phyloP scores from a whole-genome alignment of 2,329 filamentous ascomycete genomes.

The Akanthomyces dipterigenus region DNA sequence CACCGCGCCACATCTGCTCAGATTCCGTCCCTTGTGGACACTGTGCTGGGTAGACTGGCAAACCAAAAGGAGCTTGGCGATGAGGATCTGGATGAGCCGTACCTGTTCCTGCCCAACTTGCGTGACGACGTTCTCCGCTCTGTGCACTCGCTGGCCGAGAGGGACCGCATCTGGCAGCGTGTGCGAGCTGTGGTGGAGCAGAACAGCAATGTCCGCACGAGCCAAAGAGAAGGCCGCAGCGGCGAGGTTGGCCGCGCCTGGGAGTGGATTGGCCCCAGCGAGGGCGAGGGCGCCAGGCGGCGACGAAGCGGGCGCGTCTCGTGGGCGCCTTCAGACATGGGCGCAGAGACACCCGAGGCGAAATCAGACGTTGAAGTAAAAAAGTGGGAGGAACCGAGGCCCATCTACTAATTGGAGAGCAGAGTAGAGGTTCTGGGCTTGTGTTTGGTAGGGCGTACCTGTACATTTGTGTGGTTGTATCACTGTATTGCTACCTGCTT shows the following conservation, averaged over 20 bases:
- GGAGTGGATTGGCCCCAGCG: conserved; percentile 61
- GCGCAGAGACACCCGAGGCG: conserved; percentile 27
- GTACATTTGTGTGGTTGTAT: conserved; percentile 9
- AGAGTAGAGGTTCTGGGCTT: not conserved
- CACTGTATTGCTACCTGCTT: not conserved
- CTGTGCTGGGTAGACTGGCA: conserved; percentile 77
- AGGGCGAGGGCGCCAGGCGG: conserved; percentile 37
- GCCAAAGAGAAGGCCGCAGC: conserved; percentile 60
- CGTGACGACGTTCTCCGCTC: conserved; percentile 83
- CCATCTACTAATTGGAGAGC: conserved; percentile 29
- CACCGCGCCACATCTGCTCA: conserved; percentile 60
- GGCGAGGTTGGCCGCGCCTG: conserved; percentile 61
- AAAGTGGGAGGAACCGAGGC: conserved; percentile 36
- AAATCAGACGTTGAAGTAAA: conserved; percentile 23
- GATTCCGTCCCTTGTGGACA: conserved; percentile 75
- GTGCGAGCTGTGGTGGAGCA: conserved; percentile 82
- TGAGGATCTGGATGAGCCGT: conserved; percentile 61
- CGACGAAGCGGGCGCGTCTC: conserved; percentile 49
- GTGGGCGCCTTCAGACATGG: conserved; percentile 31
- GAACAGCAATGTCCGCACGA: conserved; percentile 82
- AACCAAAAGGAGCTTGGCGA: conserved; percentile 78
- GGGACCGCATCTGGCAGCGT: conserved; percentile 76
- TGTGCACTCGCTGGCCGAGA: conserved; percentile 67
- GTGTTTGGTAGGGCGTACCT: not conserved
- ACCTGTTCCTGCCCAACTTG: conserved; percentile 81